Percentiles rank a stretch among this genome's conserved stretches.
These are phyloP conservation scores for Otatea glauca DNA, from an alignment of 176 grass and related monocot species.

Conservation along the genomic window DNA sequence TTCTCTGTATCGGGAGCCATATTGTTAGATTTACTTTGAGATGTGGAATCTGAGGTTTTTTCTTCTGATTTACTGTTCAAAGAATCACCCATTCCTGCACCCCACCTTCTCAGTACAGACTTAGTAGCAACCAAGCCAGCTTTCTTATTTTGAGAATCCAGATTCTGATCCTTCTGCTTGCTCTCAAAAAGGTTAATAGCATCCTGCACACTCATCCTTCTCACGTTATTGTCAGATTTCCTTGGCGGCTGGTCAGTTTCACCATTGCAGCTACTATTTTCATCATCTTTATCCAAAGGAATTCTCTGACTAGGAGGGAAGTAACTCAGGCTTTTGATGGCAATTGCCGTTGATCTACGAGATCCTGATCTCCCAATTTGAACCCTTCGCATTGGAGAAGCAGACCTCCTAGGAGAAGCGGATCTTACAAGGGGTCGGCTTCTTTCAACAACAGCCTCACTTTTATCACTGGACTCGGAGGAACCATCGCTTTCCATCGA, in stretches of 20 bases:
- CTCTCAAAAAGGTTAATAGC: slow-evolving; percentile 97
- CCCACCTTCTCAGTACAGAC: slow-evolving; percentile 90
- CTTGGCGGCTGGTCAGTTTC: slow-evolving; percentile 68
- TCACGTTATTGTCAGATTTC: slow-evolving; percentile 76
- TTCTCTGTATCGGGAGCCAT: slow-evolving; percentile 47
- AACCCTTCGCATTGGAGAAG: slow-evolving; percentile 95
- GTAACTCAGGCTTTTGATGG: slow-evolving; percentile 91
- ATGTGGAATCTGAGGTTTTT: slow-evolving; percentile 57
- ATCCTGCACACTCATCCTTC: slow-evolving; percentile 96
- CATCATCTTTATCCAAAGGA: slow-evolving; percentile 76
- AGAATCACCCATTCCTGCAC: slow-evolving; percentile 88
- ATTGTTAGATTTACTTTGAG: slow-evolving; percentile 56
- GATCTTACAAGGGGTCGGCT: slow-evolving; percentile 82
- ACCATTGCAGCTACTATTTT: slow-evolving; percentile 61
- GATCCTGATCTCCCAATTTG: slow-evolving; percentile 98
- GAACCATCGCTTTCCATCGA: slow-evolving; percentile 69
- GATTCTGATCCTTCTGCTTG: slow-evolving; percentile 80
- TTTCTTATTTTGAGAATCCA: slow-evolving; percentile 73
- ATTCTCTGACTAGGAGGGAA: slow-evolving; percentile 84
- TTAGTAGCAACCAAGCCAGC: slow-evolving; percentile 71
- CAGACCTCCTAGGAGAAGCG: slow-evolving; percentile 93
- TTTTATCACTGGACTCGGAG: slow-evolving; percentile 62
- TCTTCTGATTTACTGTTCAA: slow-evolving; percentile 59
- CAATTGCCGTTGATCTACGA: slow-evolving; percentile 82
- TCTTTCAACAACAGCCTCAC: slow-evolving; percentile 75